phyloP scores from a whole-genome alignment of 331 rosid genomes.

The Quercus tomentella region DNA sequence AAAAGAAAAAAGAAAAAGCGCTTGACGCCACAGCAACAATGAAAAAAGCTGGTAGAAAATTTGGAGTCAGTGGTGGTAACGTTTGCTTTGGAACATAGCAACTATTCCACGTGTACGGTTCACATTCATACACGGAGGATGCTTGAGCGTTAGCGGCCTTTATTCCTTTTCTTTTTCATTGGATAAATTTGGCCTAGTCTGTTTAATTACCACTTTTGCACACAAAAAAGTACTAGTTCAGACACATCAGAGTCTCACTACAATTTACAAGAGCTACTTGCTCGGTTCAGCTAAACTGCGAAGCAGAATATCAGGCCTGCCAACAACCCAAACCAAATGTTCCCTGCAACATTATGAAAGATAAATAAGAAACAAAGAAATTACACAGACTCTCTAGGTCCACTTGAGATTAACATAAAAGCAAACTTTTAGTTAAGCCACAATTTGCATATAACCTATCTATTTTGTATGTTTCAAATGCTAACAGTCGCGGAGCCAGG shows the following conservation, averaged over 20 bases:
- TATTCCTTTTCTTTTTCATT: slow-evolving; percentile 11
- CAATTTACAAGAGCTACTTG: neutral
- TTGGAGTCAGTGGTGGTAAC: no score
- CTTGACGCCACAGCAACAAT: no score
- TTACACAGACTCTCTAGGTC: neutral
- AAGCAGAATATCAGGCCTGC: neutral
- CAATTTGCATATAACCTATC: neutral
- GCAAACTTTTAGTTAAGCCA: neutral
- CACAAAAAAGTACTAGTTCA: neutral
- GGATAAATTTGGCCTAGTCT: neutral
- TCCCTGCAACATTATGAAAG: slow-evolving; percentile 25
- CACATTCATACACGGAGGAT: neutral
- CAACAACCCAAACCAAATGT: slow-evolving; percentile 8
- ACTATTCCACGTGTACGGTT: neutral
- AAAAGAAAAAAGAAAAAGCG: no score
- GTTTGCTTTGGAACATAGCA: neutral
- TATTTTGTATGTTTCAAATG: no score
- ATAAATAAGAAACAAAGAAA: neutral
- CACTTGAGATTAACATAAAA: neutral
- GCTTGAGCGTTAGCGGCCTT: slow-evolving; percentile 1
- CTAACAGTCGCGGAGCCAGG: no score
- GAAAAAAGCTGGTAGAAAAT: no score
- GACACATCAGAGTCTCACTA: neutral
- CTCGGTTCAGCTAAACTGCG: no score
- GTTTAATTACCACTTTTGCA: neutral